Conservation (phyloP, 225 moss, liverwort and hornwort species). For the Polytrichum commune region DNA sequence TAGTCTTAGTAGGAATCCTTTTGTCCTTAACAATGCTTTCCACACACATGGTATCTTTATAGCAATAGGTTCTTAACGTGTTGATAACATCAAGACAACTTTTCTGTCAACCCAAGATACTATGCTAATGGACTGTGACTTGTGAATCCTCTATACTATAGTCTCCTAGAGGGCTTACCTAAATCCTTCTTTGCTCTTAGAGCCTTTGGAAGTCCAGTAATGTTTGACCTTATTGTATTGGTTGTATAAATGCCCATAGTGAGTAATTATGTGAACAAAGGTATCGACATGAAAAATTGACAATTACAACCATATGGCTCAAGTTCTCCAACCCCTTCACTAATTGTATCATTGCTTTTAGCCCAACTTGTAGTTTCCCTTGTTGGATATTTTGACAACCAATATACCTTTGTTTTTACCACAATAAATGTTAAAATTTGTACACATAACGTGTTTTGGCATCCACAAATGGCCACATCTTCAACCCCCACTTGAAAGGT, state of each 20-base stretch:
- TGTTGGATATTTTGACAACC: not conserved
- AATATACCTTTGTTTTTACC: not conserved
- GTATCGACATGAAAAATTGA: not conserved
- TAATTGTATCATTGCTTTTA: not conserved
- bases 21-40: not conserved
- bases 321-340: not conserved
- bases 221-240: not conserved
- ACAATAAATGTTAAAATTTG: not conserved
- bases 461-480: not conserved
- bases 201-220: not conserved
- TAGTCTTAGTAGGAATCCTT: not conserved
- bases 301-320: not conserved
- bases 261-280: not conserved
- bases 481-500: not conserved
- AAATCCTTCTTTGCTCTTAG: not conserved
- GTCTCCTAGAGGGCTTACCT: not conserved
- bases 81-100: not conserved
- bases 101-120: not conserved
- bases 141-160: not conserved
- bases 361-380: not conserved
- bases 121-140: not conserved
- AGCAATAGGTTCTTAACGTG: not conserved
- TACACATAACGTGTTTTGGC: not conserved
- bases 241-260: not conserved
- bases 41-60: not conserved